Conservation (phyloP, 106 monocot species). For the Phalaenopsis aphrodite region DNA sequence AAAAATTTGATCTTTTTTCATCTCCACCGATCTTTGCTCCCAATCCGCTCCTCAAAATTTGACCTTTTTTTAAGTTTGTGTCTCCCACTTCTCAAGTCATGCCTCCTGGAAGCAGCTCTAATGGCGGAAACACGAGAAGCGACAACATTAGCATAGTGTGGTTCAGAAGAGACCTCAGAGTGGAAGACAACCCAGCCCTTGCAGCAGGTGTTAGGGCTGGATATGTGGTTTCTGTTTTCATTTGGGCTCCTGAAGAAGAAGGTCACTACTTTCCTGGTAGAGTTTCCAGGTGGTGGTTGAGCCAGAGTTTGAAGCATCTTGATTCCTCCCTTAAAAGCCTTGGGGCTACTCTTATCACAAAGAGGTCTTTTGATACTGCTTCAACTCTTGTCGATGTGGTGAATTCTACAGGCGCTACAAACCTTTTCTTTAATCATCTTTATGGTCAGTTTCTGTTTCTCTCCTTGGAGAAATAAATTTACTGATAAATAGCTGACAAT, state of each 20-base stretch:
- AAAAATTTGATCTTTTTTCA: too few species aligned
- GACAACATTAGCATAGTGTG: conserved; percentile 50
- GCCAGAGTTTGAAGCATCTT: conserved; percentile 61
- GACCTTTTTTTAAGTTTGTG: too few species aligned
- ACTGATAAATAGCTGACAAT: background rate
- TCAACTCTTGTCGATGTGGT: conserved; percentile 53
- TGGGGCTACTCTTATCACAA: conserved; percentile 58
- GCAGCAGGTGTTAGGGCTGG: conserved; percentile 72
- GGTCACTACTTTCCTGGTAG: conserved; percentile 75
- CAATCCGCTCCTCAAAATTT: too few species aligned
- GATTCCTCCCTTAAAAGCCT: conserved; percentile 65
- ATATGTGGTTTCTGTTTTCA: conserved; percentile 51
- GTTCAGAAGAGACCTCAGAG: conserved; percentile 87
- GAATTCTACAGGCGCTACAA: conserved; percentile 44
- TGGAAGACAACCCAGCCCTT: conserved; percentile 94
- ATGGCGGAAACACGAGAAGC: background rate
- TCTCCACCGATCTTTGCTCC: too few species aligned
- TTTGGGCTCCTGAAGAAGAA: conserved; percentile 92
- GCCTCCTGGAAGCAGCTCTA: background rate
- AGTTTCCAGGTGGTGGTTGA: conserved; percentile 94
- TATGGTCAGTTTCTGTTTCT: conserved; percentile 46
- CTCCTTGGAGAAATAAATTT: background rate
- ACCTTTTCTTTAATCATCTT: conserved; percentile 82
- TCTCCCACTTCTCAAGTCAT: background rate
- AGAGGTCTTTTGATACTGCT: conserved; percentile 58